Conservation (phyloP, 2,329 filamentous ascomycete genomes). For the Colletotrichum orbiculare region DNA sequence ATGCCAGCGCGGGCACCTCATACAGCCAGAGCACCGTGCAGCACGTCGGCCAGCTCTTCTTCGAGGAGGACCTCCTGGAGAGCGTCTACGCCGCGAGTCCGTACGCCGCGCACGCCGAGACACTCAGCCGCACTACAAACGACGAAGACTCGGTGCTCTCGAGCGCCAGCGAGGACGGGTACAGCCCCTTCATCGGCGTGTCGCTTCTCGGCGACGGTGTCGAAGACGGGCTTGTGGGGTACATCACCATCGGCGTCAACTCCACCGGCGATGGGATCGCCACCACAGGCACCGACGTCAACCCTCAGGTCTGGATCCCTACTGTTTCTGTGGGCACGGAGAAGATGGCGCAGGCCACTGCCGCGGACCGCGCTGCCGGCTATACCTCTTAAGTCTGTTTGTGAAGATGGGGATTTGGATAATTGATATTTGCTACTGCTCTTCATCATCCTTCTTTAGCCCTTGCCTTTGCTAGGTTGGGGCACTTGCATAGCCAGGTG, state of each 20-base stretch:
- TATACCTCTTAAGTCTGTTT: slow-evolving; percentile 6
- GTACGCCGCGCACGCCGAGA: slow-evolving; percentile 16
- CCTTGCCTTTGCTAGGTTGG: too few relatives aligned
- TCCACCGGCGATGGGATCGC: not conserved
- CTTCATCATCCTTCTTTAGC: too few relatives aligned
- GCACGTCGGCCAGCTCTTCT: slow-evolving; percentile 24
- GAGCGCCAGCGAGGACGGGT: slow-evolving; percentile 55
- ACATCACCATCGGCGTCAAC: slow-evolving; percentile 58
- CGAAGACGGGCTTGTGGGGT: slow-evolving; percentile 56
- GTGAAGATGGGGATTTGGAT: too few relatives aligned
- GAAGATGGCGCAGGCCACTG: slow-evolving; percentile 16
- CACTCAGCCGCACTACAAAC: slow-evolving; percentile 12
- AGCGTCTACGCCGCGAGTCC: slow-evolving; percentile 8
- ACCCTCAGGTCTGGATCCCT: slow-evolving; percentile 2
- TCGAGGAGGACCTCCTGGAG: slow-evolving; percentile 13
- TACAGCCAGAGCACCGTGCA: slow-evolving; percentile 41
- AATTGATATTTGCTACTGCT: too few relatives aligned
- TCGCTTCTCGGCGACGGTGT: slow-evolving; percentile 60
- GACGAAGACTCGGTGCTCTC: slow-evolving; percentile 54
- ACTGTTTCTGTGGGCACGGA: slow-evolving; percentile 14
- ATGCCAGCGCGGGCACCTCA: slow-evolving; percentile 45
- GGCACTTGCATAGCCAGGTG: too few relatives aligned
- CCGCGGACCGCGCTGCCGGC: slow-evolving; percentile 12
- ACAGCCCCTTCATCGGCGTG: slow-evolving; percentile 63
- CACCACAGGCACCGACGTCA: slow-evolving; percentile 3